Percentiles rank a stretch among this genome's conserved stretches.
Conservation (phyloP, 805 yeast species). For the Tetrapisispora arboricola region DNA sequence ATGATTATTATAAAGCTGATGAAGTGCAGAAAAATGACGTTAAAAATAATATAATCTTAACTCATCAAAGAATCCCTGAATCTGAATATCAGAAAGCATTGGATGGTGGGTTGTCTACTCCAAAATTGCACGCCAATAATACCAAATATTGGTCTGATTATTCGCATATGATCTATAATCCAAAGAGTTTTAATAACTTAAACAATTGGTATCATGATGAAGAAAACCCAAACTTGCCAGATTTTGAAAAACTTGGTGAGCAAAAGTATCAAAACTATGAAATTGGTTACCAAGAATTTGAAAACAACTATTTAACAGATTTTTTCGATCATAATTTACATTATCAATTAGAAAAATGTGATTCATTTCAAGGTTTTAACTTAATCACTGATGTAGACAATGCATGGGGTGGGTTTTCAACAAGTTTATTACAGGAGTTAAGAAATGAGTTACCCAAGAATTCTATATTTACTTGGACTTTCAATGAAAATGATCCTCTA, state of each 20-base stretch:
- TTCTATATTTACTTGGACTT: constrained; percentile 39
- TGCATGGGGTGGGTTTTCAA: constrained; percentile 77
- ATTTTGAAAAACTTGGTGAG: constrained; percentile 16
- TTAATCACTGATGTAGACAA: constrained; percentile 59
- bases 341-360: constrained; percentile 61
- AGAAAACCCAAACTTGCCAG: constrained; percentile 21
- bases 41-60: constrained; percentile 18
- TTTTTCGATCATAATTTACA: constrained; percentile 53
- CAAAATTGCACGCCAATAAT: constrained; percentile 31
- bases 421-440: constrained; percentile 40
- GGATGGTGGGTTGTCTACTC: constrained; percentile 36
- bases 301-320: constrained; percentile 33
- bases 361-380: constrained; percentile 61
- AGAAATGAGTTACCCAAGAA: constrained; percentile 59
- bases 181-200: constrained; percentile 45
- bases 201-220: constrained; percentile 45
- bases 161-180: constrained; percentile 54
- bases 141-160: constrained; percentile 76
- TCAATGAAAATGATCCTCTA: constrained; percentile 24
- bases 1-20: constrained; percentile 17
- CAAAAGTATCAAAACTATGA: constrained; percentile 36
- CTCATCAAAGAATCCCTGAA: constrained; percentile 33
- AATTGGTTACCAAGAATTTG: constrained; percentile 54
- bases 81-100: constrained; percentile 56
- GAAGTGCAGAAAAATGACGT: constrained; percentile 4